Evolutionary conservation across 352 stramenopile species (phyloP).

Genomic region (Peronospora farinosa): DNA sequence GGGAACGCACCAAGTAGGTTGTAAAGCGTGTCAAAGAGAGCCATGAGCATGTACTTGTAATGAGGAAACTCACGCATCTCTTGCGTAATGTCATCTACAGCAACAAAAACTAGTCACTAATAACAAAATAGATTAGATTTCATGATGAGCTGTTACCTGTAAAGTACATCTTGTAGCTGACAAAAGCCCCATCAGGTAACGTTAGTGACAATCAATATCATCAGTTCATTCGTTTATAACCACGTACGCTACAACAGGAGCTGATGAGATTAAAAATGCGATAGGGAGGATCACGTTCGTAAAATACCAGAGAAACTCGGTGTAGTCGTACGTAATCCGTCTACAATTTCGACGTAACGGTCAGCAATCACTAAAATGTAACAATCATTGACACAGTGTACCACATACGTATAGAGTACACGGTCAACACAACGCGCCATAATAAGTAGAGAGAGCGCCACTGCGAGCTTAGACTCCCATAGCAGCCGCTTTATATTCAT

Average conservation of each 20-base stretch:
- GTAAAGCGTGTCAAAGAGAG: conserved; percentile 77
- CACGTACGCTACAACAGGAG: conserved; percentile 64
- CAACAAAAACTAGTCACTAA: conserved; percentile 2
- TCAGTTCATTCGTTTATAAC: neutral
- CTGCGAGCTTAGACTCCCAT: conserved; percentile 79
- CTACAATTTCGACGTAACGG: conserved; percentile 22
- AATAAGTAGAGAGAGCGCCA: conserved; percentile 74
- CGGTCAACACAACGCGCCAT: conserved; percentile 75
- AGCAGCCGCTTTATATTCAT: conserved; percentile 72
- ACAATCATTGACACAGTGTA: neutral
- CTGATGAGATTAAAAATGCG: conserved; percentile 66
- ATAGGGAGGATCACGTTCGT: conserved; percentile 77
- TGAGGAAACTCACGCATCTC: conserved; percentile 81
- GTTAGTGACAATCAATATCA: neutral
- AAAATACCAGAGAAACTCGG: conserved; percentile 85
- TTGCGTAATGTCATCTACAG: conserved; percentile 69
- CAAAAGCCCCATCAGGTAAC: neutral
- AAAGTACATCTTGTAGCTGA: conserved; percentile 77
- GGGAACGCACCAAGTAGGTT: conserved; percentile 80
- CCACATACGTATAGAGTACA: conserved; percentile 79
- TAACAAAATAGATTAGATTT: neutral
- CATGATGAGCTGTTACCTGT: conserved; percentile 30
- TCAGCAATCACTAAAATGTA: neutral
- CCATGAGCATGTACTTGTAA: conserved; percentile 86
- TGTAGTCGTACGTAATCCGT: conserved; percentile 85